These are phyloP conservation scores for Cordia subcordata DNA, from an alignment of 257 asterid genomes.

Conservation along the genomic window DNA sequence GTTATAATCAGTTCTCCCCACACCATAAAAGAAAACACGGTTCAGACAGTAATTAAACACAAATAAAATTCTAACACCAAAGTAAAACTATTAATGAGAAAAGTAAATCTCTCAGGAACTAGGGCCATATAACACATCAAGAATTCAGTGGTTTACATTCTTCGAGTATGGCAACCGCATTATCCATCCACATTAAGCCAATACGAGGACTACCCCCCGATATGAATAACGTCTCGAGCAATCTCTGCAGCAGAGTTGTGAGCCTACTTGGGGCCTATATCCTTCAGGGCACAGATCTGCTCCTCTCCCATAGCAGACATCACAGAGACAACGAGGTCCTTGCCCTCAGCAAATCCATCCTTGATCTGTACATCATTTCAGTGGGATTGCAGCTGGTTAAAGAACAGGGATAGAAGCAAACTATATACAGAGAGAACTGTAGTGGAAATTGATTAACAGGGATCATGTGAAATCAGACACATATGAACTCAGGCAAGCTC, in stretches of 20 bases:
- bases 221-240: conserved; percentile 10
- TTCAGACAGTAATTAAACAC: conserved; percentile 14
- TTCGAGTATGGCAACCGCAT: too few relatives aligned
- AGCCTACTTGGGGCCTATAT: conserved; percentile 64
- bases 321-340: conserved; percentile 86
- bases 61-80: conserved; percentile 4
- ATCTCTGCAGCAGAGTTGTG: not conserved
- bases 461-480: too few relatives aligned
- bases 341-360: conserved; percentile 86
- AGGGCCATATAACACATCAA: conserved; percentile 14
- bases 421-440: too few relatives aligned
- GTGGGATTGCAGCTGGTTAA: not conserved
- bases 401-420: not conserved
- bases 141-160: conserved; percentile 2
- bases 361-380: conserved; percentile 43
- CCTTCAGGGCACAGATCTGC: conserved; percentile 84
- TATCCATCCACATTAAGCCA: not conserved
- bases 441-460: too few relatives aligned
- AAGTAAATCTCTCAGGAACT: conserved; percentile 2
- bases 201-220: too few relatives aligned
- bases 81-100: not conserved
- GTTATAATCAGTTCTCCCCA: conserved; percentile 7
- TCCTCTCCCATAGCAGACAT: conserved; percentile 99
- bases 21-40: conserved; percentile 5
- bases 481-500: too few relatives aligned